Base-by-base conservation (phyloP, 768 basidiomycete species). In the Hericium coralloides region DNA sequence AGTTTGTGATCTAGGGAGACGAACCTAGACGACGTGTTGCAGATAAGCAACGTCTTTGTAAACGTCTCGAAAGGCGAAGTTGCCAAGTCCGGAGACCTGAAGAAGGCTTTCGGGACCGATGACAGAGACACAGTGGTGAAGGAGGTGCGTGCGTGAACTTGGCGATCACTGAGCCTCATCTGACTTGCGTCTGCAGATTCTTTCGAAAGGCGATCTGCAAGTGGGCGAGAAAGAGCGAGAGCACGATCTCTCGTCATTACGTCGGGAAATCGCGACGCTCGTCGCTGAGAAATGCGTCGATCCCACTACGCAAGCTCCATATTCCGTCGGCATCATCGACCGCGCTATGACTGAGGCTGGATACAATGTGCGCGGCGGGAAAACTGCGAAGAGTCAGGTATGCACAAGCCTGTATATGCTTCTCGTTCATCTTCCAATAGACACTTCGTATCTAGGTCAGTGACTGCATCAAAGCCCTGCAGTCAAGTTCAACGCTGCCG, bases 1-100 rank as follows among this genome's bases (percentile, higher is more conserved):
- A 43, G 20, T 20, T 59, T 25, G 17, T 37, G 51, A 38, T 51
- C 7, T 64, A 93, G 91, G 25, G 95, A 98, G 77, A 92, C 89
- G 31, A 87, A 89, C 73, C 73, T 98, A 36, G 92, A 95, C 65
- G 97, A 99, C 65, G 92, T 99, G 39, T 79, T 98, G 48, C 97
- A 99, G 71, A 95, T 98, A 67, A 89, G 84, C 63, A 92, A 95
- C 66, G 92, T 99, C 55, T 99, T 98, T 71, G 78, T 82, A 37
- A 98, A 98, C 71, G 95, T 98, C 38, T 91, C 94, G 7, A 98
- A 98, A 71, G 97, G 97, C 22, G 91, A 94, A 67, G 81, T 93
- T 2, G 94, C 97, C 0, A 90, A 91, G 67, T 79, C 81, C 49
- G 85, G 84, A 23, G 95, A 99, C 66, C 84, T 98, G 50, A 80